A percentile compares a stretch with the other conserved stretches of the same genome.
phyloP scores from a whole-genome alignment of 768 basidiomycete genomes.

The Boletus subparvulus region DNA sequence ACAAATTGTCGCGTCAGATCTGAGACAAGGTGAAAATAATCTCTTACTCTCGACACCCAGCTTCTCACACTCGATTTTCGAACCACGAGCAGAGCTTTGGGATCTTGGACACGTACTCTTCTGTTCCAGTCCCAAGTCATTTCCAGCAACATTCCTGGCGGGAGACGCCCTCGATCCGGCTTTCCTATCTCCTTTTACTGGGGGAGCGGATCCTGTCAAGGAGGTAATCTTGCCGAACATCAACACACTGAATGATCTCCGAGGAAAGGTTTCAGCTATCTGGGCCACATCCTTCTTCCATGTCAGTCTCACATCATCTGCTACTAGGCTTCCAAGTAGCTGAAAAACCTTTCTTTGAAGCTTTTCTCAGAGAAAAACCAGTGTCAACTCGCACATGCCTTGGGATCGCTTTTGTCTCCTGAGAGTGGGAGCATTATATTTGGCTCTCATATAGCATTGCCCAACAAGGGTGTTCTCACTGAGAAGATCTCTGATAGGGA shows the following conservation, averaged over 20 bases:
- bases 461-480: slow-evolving; percentile 6
- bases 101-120: slow-evolving; percentile 62
- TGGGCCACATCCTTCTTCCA: slow-evolving; percentile 51
- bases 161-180: slow-evolving; percentile 53
- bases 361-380: slow-evolving; percentile 31
- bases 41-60: background rate
- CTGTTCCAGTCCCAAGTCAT: slow-evolving; percentile 47
- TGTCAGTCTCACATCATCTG: slow-evolving; percentile 9
- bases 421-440: slow-evolving; percentile 32
- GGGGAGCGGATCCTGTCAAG: slow-evolving; percentile 15
- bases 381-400: slow-evolving; percentile 20
- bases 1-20: slow-evolving; percentile 40
- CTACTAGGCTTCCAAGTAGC: slow-evolving; percentile 21
- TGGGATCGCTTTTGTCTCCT: slow-evolving; percentile 29
- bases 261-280: slow-evolving; percentile 47
- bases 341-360: slow-evolving; percentile 24
- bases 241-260: slow-evolving; percentile 45
- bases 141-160: slow-evolving; percentile 53
- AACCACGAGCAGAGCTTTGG: slow-evolving; percentile 50
- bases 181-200: slow-evolving; percentile 37
- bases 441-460: slow-evolving; percentile 26
- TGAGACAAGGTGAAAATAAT: slow-evolving; percentile 32
- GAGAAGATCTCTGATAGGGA: slow-evolving; percentile 1
- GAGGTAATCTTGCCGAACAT: slow-evolving; percentile 32
- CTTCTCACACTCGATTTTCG: background rate